phyloP scores from a whole-genome alignment of 208 protist genomes.

The Acanthamoeba castellanii region DNA sequence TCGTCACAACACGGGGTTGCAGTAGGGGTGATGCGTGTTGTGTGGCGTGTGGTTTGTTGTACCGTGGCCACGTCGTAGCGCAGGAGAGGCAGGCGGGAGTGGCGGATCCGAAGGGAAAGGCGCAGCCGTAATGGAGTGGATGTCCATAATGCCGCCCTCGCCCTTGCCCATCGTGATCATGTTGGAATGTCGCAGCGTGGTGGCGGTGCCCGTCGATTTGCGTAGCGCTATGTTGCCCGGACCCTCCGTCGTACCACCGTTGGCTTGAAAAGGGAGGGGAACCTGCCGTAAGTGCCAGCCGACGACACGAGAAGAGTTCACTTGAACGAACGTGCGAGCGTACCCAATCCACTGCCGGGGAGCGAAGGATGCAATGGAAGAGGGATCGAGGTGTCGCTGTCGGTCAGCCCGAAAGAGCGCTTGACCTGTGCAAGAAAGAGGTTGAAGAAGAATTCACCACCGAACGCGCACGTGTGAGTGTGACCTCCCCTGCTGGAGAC shows the following conservation, averaged over 20 bases:
- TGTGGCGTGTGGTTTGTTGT: neutral
- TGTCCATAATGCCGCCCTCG: conserved; percentile 45
- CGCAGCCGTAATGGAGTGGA: neutral
- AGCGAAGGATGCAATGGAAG: neutral
- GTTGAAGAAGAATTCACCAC: neutral
- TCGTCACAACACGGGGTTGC: too few relatives aligned
- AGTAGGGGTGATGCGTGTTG: neutral
- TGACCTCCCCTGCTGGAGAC: neutral
- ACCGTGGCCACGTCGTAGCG: neutral
- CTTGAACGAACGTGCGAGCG: neutral
- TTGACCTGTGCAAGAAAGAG: neutral
- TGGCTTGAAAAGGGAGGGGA: neutral
- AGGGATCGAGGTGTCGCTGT: neutral
- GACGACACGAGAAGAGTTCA: neutral
- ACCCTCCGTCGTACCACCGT: neutral
- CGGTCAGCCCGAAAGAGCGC: conserved; percentile 8
- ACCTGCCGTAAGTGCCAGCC: neutral
- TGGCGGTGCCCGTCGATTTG: conserved; percentile 26
- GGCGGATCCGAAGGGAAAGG: neutral
- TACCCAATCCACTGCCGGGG: neutral
- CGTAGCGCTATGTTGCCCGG: conserved; percentile 14
- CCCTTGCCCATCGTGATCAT: conserved; percentile 37
- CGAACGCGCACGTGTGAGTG: too few relatives aligned
- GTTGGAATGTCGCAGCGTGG: neutral
- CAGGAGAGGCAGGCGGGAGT: neutral